Evolutionary conservation across 495 filamentous ascomycete species (phyloP).

Genomic region (Zalerion maritima): DNA sequence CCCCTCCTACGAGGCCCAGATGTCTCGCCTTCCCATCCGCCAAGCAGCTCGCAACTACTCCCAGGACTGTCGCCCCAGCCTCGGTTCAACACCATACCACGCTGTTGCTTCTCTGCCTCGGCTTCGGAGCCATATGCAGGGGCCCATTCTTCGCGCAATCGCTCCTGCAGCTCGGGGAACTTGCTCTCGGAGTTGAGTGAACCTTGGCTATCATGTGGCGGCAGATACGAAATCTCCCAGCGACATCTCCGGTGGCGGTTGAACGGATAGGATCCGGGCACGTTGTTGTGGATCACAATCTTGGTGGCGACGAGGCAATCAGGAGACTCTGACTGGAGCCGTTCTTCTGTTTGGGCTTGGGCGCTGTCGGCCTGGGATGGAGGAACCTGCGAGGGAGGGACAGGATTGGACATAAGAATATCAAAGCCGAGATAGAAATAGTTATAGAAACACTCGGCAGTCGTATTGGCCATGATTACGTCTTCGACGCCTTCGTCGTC

Average conservation of each 20-base stretch:
- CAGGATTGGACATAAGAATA: constrained; percentile 72
- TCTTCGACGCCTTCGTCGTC: constrained; percentile 46
- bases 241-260: constrained; percentile 83
- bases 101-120: constrained; percentile 48
- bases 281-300: constrained; percentile 79
- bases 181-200: constrained; percentile 58
- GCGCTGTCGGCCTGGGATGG: constrained; percentile 33
- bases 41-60: constrained; percentile 76
- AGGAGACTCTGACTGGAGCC: constrained; percentile 22
- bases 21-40: constrained; percentile 56
- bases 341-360: constrained; percentile 16
- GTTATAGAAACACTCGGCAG: constrained; percentile 82
- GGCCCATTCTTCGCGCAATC: constrained; percentile 59
- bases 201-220: constrained; percentile 7
- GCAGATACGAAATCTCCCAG: constrained; percentile 61
- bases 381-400: constrained; percentile 41
- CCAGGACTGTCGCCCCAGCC: constrained; percentile 87
- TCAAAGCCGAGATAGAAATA: constrained; percentile 95
- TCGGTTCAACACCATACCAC: constrained; percentile 77
- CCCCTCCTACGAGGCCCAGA: constrained; percentile 27
- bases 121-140: constrained; percentile 43
- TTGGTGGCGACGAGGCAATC: constrained; percentile 72
- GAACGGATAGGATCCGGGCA: constrained; percentile 92
- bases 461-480: constrained; percentile 29
- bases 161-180: constrained; percentile 52